Evolutionary conservation across 768 basidiomycete genomes (phyloP).

Genomic region (Rhodotorula diobovata): DNA sequence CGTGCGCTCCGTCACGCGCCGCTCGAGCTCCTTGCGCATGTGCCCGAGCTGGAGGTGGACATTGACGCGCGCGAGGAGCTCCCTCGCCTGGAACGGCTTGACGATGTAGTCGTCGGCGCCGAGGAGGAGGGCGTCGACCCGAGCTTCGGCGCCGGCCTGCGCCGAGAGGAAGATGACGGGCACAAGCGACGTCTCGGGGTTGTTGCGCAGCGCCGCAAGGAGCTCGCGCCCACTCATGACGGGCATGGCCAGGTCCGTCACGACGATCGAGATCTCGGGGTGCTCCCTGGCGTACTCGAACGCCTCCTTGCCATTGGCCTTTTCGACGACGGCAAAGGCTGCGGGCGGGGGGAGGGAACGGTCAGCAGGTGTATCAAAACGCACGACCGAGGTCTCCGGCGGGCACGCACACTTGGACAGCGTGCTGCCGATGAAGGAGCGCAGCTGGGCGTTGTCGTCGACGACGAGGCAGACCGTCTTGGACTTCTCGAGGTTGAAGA

Average conservation of each 20-base stretch:
- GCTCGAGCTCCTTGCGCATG: constrained; percentile 34
- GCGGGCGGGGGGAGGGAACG: neutral
- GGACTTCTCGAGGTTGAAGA: constrained; percentile 17
- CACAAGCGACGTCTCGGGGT: constrained; percentile 11
- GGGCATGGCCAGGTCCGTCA: constrained; percentile 8
- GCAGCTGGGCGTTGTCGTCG: constrained; percentile 11
- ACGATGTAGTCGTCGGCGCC: constrained; percentile 36
- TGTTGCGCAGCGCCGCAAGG: constrained; percentile 5
- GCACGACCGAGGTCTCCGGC: neutral
- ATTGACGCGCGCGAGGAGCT: constrained; percentile 27
- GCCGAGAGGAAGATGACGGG: constrained; percentile 35
- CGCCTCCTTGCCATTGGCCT: constrained; percentile 13
- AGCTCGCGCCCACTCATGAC: constrained; percentile 9
- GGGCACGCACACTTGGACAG: constrained; percentile 5
- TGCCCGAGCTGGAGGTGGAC: constrained; percentile 31
- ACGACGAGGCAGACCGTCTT: constrained; percentile 21
- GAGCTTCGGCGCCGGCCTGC: constrained; percentile 20
- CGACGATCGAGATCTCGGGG: constrained; percentile 19
- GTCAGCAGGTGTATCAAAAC: neutral
- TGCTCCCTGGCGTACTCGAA: constrained; percentile 17
- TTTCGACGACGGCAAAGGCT: constrained; percentile 19
- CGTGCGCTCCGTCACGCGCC: constrained; percentile 29
- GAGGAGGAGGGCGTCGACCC: constrained; percentile 27
- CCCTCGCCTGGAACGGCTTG: constrained; percentile 36
- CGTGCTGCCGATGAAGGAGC: constrained; percentile 14